Evolutionary conservation across 257 asterid genomes (phyloP), one percentile per base, ranked within the genome.

Genomic region (Prunella vulgaris): DNA sequence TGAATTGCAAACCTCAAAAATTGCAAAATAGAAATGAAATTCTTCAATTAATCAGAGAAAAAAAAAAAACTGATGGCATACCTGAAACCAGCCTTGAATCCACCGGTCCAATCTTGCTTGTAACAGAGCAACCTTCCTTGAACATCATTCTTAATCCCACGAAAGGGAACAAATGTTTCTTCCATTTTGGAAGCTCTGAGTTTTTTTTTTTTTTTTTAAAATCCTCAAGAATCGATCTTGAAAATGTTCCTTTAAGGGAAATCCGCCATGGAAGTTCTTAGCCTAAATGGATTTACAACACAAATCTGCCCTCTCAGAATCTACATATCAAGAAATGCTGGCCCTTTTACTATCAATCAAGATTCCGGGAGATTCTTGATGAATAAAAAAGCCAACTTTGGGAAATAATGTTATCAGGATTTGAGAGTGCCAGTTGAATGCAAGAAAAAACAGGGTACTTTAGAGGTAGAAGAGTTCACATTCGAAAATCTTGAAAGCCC

Each of bases 41-140:
- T 18, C 3, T 0, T 4, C 9, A 17, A 13, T 24, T 1, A n/a
- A n/a, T n/a, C n/a, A n/a, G n/a, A 7, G 3, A 28, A 48, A 27
- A 9, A 10, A 48, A 0, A 6, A 51, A 30, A 30, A 49, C 0
- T 9, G 33, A 25, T 17, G 0, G 62, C 28, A 69, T 64, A 84
- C 94, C 94, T 89, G 80, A 80, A 84, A 24, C 96, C 95, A 56
- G 88, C 90, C 35, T 82, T 84, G 81, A 90, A 71, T n/a, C 96
- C 96, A 70, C 96, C 74, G 49, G 78, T 85, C 95, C 96, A 90
- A 62, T 90, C 96, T 73, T 90, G 95, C 84, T 87, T 90, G 81
- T 90, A 90, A 44, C 96, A 90, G n/a, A 76, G 78, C 65, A 90
- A 66, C 69, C 96, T 82, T 59, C 88, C 88, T 54, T 74, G 70